A percentile compares a stretch with the other conserved stretches of the same genome.
Evolutionary conservation across 345 rosid species (phyloP).

Genomic region (Pugionium dolabratum): DNA sequence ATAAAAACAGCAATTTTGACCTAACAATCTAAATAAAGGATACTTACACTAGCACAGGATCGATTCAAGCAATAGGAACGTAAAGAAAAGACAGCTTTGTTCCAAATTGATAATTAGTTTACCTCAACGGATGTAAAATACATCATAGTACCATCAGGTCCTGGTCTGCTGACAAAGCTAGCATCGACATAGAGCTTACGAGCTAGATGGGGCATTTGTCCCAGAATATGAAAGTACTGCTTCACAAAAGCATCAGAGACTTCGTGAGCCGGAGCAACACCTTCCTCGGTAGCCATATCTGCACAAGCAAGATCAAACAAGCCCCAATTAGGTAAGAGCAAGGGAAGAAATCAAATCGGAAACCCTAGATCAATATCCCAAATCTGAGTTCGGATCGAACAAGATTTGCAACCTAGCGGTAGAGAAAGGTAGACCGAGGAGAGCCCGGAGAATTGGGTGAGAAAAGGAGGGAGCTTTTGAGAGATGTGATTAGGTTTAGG

Average conservation of each 20-base stretch:
- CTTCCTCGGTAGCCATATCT: slow-evolving; percentile 45
- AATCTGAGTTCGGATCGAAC: slow-evolving; percentile 15
- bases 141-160: slow-evolving; percentile 38
- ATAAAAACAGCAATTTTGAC: not conserved
- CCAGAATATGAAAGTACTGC: slow-evolving; percentile 22
- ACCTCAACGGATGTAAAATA: slow-evolving; percentile 38
- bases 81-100: not conserved
- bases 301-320: slow-evolving; percentile 20
- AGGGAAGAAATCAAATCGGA: not conserved
- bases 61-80: not conserved
- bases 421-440: slow-evolving; percentile 39
- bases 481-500: slow-evolving; percentile 7
- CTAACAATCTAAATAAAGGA: not conserved
- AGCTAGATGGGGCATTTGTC: slow-evolving; percentile 3
- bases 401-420: slow-evolving; percentile 6
- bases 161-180: slow-evolving; percentile 35
- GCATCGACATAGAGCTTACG: slow-evolving; percentile 19
- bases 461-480: slow-evolving; percentile 21
- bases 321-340: no score
- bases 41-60: not conserved
- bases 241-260: slow-evolving; percentile 30
- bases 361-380: slow-evolving; percentile 30
- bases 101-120: not conserved
- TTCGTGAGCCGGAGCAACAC: slow-evolving; percentile 11
- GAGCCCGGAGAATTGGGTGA: not conserved